Evolutionary conservation across 352 stramenopile genomes (phyloP).

Genomic region (Salisapilia sapeloensis): DNA sequence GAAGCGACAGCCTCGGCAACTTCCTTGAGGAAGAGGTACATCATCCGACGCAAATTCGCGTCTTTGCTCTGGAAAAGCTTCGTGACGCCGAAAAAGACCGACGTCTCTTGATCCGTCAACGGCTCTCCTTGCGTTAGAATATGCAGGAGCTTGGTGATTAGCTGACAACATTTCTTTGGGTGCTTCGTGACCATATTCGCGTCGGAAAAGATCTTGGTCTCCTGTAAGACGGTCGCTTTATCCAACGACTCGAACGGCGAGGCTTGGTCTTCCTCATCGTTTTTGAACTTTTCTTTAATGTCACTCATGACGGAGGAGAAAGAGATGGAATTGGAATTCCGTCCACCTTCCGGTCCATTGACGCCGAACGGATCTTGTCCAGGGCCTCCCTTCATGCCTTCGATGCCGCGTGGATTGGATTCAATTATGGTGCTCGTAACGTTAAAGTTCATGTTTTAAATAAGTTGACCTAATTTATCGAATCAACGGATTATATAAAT

Average conservation of each 20-base stretch:
- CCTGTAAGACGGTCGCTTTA: slow-evolving; percentile 94
- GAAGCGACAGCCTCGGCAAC: slow-evolving; percentile 85
- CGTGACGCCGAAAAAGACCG: slow-evolving; percentile 98
- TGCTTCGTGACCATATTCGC: slow-evolving; percentile 92
- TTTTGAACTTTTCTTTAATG: slow-evolving; percentile 98
- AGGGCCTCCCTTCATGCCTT: too few species aligned
- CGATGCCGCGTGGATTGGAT: too few species aligned
- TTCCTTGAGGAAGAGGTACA: slow-evolving; percentile 99
- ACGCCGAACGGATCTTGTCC: too few species aligned
- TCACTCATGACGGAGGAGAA: slow-evolving; percentile 87
- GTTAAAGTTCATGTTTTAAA: too few species aligned
- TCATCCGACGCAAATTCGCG: slow-evolving; percentile 94
- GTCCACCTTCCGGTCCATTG: too few species aligned
- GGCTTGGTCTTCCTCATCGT: slow-evolving; percentile 92
- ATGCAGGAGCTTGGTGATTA: slow-evolving; percentile 98
- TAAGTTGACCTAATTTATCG: too few species aligned
- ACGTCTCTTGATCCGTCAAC: slow-evolving; percentile 91
- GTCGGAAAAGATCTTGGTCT: slow-evolving; percentile 98
- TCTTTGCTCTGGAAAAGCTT: slow-evolving; percentile 99
- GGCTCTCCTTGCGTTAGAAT: slow-evolving; percentile 96
- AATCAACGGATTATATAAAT: too few species aligned
- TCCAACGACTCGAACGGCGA: slow-evolving; percentile 90
- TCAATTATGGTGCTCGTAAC: too few species aligned
- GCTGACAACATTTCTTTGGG: slow-evolving; percentile 95
- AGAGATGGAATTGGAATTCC: too few species aligned